Conservation (phyloP, 2,329 filamentous ascomycete species). For the Cucurbitaria berberidis region DNA sequence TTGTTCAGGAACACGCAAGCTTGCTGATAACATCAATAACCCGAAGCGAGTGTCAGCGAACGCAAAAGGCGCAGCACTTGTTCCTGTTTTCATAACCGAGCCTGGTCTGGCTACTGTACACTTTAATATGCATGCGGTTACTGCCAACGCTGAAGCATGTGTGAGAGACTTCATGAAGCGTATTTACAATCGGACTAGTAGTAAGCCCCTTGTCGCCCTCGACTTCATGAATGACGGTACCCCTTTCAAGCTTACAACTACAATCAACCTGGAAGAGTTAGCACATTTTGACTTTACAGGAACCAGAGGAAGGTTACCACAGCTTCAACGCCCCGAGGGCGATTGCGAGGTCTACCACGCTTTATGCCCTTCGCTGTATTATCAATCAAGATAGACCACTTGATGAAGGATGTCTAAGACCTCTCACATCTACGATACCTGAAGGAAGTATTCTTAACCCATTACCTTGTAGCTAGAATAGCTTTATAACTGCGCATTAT, state of each 20-base stretch:
- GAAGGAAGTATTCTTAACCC: conserved; percentile 39
- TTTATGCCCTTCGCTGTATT: conserved; percentile 39
- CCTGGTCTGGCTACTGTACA: conserved; percentile 45
- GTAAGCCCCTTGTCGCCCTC: background rate
- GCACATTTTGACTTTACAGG: conserved; percentile 52
- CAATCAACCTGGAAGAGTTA: conserved; percentile 37
- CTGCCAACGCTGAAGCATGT: conserved; percentile 41
- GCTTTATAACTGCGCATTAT: no score
- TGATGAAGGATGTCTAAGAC: conserved; percentile 42
- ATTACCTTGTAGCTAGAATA: no score
- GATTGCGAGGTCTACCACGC: conserved; percentile 44
- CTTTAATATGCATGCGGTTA: conserved; percentile 51
- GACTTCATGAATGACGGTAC: conserved; percentile 55
- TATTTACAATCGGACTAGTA: conserved; percentile 29
- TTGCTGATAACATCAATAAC: conserved; percentile 46
- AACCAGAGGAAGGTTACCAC: conserved; percentile 46
- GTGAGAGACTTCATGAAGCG: conserved; percentile 38
- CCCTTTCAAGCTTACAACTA: conserved; percentile 42
- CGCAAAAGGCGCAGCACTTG: conserved; percentile 43
- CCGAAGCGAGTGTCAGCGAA: conserved; percentile 47
- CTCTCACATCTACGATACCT: conserved; percentile 35
- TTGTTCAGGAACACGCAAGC: conserved; percentile 42
- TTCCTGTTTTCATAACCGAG: conserved; percentile 46
- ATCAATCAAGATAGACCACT: conserved; percentile 42
- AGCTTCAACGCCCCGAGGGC: conserved; percentile 49